Base-by-base conservation (phyloP, 495 filamentous ascomycete genomes). In the Penicilliopsis zonata region DNA sequence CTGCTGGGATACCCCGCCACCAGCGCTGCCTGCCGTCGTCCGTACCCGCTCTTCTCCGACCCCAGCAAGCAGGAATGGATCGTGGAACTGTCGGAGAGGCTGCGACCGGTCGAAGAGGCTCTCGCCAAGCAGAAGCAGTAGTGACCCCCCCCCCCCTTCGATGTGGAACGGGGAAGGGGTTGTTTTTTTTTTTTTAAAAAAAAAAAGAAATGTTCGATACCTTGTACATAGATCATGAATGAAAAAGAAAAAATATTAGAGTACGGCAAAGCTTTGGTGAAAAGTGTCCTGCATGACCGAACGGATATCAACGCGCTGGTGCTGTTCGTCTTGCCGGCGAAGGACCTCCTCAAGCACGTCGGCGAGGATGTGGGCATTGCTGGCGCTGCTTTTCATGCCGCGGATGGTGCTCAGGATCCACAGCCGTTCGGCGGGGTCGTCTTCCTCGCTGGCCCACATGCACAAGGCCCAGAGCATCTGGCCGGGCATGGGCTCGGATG, bases 381-480 rank as follows among this genome's bases (percentile, higher is more conserved):
- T 51, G 3, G 54, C 52, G 26, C 57, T 53, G 29, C 52, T 46
- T 28, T 62, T 51, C 48, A 60, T 55, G 5, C 46, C 48, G 6
- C 50, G 38, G 16, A 62, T 61, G 28, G 50, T 50, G 8, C 46
- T 40, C 17, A 56, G 40, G 10, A 65, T 57, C 53, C 58, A 62
- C 13, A 31, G 36, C 17, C 51, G 42, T 23, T 56, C 48, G 1
- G 56, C 52, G 5, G 36, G 20, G 24, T 57, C 48, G 13, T 62
- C 51, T 33, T 59, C 53, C 44, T 63, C 59, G 24, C 43, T 52
- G 14, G 55, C 56, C 44, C 52, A 52, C 57, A 69, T 58, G 34
- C 63, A 31, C 20, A 63, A 38, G 3, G 57, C 55, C 55, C 57
- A 61, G 18, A 58, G 36, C 48, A 59, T 55, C 28, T 53, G 64